These are phyloP conservation scores for Neofusicoccum kwambonambiense DNA, from an alignment of 2,329 filamentous ascomycete species.

Conservation along the genomic window DNA sequence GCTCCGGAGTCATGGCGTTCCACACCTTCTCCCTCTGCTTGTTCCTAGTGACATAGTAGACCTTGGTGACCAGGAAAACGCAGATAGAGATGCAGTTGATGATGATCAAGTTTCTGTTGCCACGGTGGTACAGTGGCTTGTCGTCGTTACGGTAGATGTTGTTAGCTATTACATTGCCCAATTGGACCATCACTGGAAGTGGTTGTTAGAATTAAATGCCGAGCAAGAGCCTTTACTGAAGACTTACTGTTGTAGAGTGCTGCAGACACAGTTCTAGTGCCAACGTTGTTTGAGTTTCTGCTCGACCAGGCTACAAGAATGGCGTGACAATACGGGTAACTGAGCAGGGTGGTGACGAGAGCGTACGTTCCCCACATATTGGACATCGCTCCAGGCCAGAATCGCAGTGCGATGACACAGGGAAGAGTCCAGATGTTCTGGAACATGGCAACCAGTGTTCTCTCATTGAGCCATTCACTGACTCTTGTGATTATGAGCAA, in stretches of 20 bases:
- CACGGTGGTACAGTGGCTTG: slow-evolving; percentile 44
- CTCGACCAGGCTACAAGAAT: slow-evolving; percentile 42
- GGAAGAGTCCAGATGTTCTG: slow-evolving; percentile 62
- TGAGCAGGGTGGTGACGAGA: slow-evolving; percentile 49
- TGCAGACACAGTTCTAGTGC: slow-evolving; percentile 40
- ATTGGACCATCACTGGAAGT: slow-evolving; percentile 42
- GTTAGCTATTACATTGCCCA: slow-evolving; percentile 46
- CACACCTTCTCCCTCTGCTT: slow-evolving; percentile 31
- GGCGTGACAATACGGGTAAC: slow-evolving; percentile 54
- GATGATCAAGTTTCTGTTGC: slow-evolving; percentile 38
- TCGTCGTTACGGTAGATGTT: slow-evolving; percentile 53
- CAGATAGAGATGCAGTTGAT: slow-evolving; percentile 34
- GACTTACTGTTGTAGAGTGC: slow-evolving; percentile 37
- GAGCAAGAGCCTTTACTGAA: not conserved
- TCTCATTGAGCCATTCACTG: slow-evolving; percentile 48
- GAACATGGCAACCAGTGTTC: slow-evolving; percentile 48
- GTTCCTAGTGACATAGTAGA: slow-evolving; percentile 44
- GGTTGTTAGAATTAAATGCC: slow-evolving; percentile 24
- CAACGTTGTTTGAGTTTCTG: slow-evolving; percentile 40
- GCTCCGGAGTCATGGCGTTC: slow-evolving; percentile 28
- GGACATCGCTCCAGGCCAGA: slow-evolving; percentile 43
- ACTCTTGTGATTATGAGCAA: slow-evolving; percentile 47
- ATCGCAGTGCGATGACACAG: slow-evolving; percentile 54
- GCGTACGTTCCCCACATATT: slow-evolving; percentile 54
- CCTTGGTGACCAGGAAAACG: slow-evolving; percentile 38